Evolutionary conservation across 2,329 filamentous ascomycete species (phyloP).

Genomic region (Aspergillus sp.): DNA sequence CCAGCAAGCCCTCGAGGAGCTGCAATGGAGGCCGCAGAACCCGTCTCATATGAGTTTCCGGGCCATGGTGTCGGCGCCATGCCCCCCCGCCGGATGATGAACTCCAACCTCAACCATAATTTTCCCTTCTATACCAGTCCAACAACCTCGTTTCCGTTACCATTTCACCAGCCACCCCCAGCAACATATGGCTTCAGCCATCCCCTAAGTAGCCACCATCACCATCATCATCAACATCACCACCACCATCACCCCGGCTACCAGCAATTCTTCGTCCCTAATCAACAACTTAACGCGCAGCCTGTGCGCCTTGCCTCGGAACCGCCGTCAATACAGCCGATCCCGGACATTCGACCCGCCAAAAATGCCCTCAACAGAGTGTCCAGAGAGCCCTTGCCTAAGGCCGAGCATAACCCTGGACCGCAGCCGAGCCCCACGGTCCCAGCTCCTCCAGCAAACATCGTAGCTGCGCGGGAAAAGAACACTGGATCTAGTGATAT

Average conservation of each 20-base stretch:
- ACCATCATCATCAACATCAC: slow-evolving; percentile 17
- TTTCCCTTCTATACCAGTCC: slow-evolving; percentile 40
- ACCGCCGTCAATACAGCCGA: slow-evolving; percentile 31
- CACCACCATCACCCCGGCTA: slow-evolving; percentile 29
- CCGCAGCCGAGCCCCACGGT: slow-evolving; percentile 6
- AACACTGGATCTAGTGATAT: slow-evolving; percentile 51
- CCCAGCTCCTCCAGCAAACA: slow-evolving; percentile 5
- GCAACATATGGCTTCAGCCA: slow-evolving; percentile 34
- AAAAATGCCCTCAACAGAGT: slow-evolving; percentile 37
- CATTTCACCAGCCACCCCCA: slow-evolving; percentile 34
- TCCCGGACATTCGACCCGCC: slow-evolving; percentile 38
- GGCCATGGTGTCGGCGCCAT: slow-evolving; percentile 37
- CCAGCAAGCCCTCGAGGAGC: not conserved
- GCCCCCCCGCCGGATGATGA: slow-evolving; percentile 39
- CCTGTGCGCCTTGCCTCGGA: slow-evolving; percentile 31
- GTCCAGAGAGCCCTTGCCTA: slow-evolving; percentile 20
- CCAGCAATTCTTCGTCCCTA: slow-evolving; percentile 34
- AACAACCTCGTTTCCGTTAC: slow-evolving; percentile 36
- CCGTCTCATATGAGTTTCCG: slow-evolving; percentile 41
- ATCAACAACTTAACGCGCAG: slow-evolving; percentile 25
- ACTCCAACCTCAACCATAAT: slow-evolving; percentile 31
- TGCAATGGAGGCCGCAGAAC: slow-evolving; percentile 42
- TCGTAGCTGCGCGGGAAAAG: slow-evolving; percentile 32
- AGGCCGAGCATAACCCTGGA: slow-evolving; percentile 7
- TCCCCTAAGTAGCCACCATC: slow-evolving; percentile 30